A percentile compares a stretch with the other conserved stretches of the same genome.
These are phyloP conservation scores for Leishmania gerbilli DNA, from an alignment of 208 protist species.

Conservation along the genomic window DNA sequence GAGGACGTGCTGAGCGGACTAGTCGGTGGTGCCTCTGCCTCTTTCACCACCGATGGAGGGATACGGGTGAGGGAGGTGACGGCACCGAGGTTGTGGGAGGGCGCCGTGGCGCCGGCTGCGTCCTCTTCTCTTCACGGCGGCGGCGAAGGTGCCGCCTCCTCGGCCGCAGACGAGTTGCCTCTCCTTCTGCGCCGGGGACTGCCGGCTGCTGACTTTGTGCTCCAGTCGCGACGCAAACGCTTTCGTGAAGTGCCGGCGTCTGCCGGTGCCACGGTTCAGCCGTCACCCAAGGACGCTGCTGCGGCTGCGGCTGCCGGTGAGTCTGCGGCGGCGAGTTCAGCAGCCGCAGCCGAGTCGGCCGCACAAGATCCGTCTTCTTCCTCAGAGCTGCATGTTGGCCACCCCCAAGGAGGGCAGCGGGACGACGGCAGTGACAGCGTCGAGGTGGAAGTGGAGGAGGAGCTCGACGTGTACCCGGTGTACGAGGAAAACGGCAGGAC, in stretches of 20 bases:
- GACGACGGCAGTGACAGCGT: slow-evolving; percentile 4
- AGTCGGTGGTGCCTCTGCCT: neutral
- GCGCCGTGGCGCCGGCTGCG: neutral
- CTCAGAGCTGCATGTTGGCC: neutral
- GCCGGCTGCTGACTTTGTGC: slow-evolving; percentile 22
- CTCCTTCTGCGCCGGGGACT: slow-evolving; percentile 26
- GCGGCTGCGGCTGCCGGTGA: neutral
- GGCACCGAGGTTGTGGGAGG: slow-evolving; percentile 36
- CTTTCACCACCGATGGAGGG: neutral
- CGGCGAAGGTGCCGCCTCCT: neutral
- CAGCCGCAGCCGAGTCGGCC: neutral
- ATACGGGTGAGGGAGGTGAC: slow-evolving; percentile 39
- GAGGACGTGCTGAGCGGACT: slow-evolving; percentile 32
- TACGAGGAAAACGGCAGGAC: slow-evolving; percentile 44
- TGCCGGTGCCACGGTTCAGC: neutral
- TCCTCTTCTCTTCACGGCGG: neutral
- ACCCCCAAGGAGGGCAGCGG: neutral
- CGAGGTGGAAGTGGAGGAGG: slow-evolving; percentile 23
- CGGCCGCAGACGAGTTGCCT: slow-evolving; percentile 3
- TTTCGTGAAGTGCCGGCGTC: slow-evolving; percentile 12
- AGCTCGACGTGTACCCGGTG: slow-evolving; percentile 32
- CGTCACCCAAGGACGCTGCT: neutral
- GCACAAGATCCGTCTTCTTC: neutral
- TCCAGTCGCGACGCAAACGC: slow-evolving; percentile 31
- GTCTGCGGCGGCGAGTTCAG: neutral